Evolutionary conservation across 2,329 filamentous ascomycete genomes (phyloP).

Genomic region (Botrytis aclada): DNA sequence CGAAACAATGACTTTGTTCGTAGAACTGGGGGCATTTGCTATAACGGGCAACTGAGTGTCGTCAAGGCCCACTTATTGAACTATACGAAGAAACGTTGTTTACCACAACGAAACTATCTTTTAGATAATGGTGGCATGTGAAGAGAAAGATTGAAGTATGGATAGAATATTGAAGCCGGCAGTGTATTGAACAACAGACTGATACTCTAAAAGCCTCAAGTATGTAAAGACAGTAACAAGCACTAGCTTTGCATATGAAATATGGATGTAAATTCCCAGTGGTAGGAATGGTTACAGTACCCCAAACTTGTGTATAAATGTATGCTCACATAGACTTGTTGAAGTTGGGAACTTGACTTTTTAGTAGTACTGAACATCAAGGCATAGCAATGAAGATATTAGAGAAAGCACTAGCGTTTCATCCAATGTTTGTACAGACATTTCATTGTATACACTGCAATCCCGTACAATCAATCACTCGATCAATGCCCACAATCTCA

Average conservation of each 20-base stretch:
- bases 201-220: neutral
- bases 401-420: neutral
- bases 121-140: neutral
- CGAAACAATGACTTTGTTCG: neutral
- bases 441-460: neutral
- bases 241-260: neutral
- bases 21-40: neutral
- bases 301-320: neutral
- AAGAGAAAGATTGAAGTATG: neutral
- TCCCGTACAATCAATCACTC: neutral
- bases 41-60: neutral
- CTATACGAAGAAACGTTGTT: neutral
- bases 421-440: neutral
- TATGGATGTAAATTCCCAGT: neutral
- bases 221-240: neutral
- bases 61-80: neutral
- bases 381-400: neutral
- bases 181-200: neutral
- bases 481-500: neutral
- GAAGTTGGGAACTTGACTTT: neutral
- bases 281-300: neutral
- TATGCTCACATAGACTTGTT: neutral
- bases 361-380: neutral
- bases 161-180: neutral
- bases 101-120: neutral